phyloP scores from a whole-genome alignment of 2,329 filamentous ascomycete species.

The Colletotrichum tropicicola region DNA sequence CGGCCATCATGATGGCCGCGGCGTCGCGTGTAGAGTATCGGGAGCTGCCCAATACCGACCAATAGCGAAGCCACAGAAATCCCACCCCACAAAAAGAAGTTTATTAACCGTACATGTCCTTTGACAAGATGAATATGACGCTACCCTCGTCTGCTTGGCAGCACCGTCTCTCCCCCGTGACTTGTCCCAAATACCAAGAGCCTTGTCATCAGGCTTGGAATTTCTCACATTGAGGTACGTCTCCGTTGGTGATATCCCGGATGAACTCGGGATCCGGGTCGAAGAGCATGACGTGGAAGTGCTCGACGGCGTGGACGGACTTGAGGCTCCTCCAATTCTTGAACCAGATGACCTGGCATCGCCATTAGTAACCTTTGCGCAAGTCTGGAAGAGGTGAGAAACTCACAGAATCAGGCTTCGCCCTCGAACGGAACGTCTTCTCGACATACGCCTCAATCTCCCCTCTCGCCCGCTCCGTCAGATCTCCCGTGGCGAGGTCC shows the following conservation, averaged over 20 bases:
- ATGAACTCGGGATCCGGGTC: conserved; percentile 78
- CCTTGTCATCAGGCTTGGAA: conserved; percentile 20
- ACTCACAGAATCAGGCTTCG: conserved; percentile 53
- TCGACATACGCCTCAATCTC: conserved; percentile 78
- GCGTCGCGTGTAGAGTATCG: conserved; percentile 71
- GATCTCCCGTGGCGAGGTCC: conserved; percentile 69
- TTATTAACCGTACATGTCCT: too few relatives aligned
- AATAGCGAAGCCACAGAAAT: not conserved
- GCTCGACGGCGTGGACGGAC: conserved; percentile 86
- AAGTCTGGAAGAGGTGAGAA: not conserved
- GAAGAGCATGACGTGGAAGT: conserved; percentile 94
- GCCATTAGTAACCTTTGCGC: not conserved
- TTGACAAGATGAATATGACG: too few relatives aligned
- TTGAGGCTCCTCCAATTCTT: conserved; percentile 90
- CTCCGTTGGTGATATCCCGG: conserved; percentile 74
- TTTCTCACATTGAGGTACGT: conserved; percentile 71
- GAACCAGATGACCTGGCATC: conserved; percentile 71
- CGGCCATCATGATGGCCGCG: conserved; percentile 77
- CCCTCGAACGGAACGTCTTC: conserved; percentile 68
- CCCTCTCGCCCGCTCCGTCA: conserved; percentile 69
- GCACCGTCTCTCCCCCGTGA: not conserved
- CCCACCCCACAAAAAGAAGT: too few relatives aligned
- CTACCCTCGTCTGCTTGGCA: not conserved
- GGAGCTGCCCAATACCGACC: not conserved
- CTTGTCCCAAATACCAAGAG: not conserved